Percentiles rank a stretch among this genome's conserved stretches.
Evolutionary conservation across 2,329 filamentous ascomycete species (phyloP).

Genomic region (Diaporthe ilicicola): DNA sequence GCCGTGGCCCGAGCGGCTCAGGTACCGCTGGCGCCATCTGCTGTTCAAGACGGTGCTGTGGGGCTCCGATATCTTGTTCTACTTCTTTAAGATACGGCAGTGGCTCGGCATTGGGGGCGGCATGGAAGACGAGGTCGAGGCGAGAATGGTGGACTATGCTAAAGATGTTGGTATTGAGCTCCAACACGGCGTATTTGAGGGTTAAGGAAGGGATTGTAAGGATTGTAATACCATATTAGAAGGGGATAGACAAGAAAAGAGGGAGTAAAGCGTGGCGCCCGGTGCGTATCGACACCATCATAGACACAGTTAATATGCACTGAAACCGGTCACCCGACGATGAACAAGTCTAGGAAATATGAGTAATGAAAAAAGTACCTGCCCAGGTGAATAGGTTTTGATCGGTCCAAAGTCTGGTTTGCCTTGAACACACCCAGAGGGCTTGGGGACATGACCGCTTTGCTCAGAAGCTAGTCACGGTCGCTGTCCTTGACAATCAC

Average conservation of each 20-base stretch:
- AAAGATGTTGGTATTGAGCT: slow-evolving; percentile 92
- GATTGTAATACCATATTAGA: not conserved
- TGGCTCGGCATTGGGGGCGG: slow-evolving; percentile 78
- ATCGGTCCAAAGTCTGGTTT: too few relatives aligned
- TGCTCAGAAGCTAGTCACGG: too few relatives aligned
- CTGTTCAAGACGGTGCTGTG: slow-evolving; percentile 83
- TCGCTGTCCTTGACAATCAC: too few relatives aligned
- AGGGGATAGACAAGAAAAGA: not conserved
- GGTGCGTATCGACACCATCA: too few relatives aligned
- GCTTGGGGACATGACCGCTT: too few relatives aligned
- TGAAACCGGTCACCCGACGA: too few relatives aligned
- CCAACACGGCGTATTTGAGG: slow-evolving; percentile 88
- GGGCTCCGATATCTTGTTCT: slow-evolving; percentile 83
- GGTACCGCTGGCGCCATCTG: slow-evolving; percentile 78
- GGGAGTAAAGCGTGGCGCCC: too few relatives aligned
- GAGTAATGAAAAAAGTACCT: too few relatives aligned
- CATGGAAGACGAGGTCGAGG: slow-evolving; percentile 95
- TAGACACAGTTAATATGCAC: too few relatives aligned
- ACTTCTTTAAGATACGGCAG: slow-evolving; percentile 80
- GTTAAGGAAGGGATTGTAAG: slow-evolving; percentile 62
- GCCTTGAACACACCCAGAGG: too few relatives aligned
- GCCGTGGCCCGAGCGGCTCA: slow-evolving; percentile 67
- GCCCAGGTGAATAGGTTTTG: too few relatives aligned
- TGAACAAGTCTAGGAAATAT: too few relatives aligned
- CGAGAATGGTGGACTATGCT: slow-evolving; percentile 85